Evolutionary conservation across 345 rosid species (phyloP).

Genomic region (Mercurialis annua): DNA sequence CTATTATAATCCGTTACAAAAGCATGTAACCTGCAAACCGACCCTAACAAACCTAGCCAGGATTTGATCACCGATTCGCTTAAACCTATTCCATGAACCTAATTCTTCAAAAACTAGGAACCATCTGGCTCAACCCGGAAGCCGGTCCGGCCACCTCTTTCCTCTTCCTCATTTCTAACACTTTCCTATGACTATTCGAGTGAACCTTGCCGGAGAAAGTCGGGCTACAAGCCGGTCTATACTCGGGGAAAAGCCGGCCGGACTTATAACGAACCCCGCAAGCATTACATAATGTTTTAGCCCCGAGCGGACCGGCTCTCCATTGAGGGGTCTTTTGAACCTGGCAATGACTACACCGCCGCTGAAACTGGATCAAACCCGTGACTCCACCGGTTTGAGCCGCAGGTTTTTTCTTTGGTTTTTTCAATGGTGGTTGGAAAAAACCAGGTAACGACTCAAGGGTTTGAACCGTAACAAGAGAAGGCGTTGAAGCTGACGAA

Average conservation of each 20-base stretch:
- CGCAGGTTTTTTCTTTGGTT: slow-evolving; percentile 32
- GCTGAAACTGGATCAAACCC: slow-evolving; percentile 26
- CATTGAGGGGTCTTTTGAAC: slow-evolving; percentile 62
- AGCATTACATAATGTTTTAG: slow-evolving; percentile 59
- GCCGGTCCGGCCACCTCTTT: slow-evolving; percentile 28
- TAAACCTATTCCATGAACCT: slow-evolving; percentile 9
- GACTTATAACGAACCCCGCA: slow-evolving; percentile 62
- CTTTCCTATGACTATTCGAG: slow-evolving; percentile 57
- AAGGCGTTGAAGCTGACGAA: slow-evolving; percentile 14
- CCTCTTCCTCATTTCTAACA: slow-evolving; percentile 47
- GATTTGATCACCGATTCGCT: slow-evolving; percentile 5
- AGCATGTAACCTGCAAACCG: slow-evolving; percentile 12
- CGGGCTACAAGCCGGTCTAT: slow-evolving; percentile 64
- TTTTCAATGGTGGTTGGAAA: slow-evolving; percentile 29
- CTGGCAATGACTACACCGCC: slow-evolving; percentile 54
- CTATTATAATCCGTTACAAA: background rate
- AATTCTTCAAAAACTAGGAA: slow-evolving; percentile 32
- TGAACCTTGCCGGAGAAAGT: slow-evolving; percentile 42
- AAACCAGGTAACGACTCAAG: background rate
- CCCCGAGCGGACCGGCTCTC: slow-evolving; percentile 57
- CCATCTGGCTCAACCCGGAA: slow-evolving; percentile 24
- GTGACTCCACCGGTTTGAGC: slow-evolving; percentile 16
- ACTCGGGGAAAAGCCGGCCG: slow-evolving; percentile 59
- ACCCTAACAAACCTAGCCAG: slow-evolving; percentile 2
- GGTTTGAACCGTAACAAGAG: background rate